Evolutionary conservation across 768 basidiomycete genomes (phyloP), one percentile per base, ranked within the genome.

Genomic region (Amanita pallidorosea): DNA sequence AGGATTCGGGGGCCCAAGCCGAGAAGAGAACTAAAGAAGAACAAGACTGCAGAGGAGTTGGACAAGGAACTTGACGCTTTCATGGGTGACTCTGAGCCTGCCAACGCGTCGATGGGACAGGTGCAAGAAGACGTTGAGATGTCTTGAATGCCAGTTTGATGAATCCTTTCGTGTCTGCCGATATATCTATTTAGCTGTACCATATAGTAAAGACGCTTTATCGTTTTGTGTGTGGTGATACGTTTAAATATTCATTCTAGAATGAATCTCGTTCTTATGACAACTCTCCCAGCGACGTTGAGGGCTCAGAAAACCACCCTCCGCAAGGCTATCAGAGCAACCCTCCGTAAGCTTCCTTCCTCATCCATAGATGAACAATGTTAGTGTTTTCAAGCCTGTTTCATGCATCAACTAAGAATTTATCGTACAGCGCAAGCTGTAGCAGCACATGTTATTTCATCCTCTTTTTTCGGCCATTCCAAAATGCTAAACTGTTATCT

Each of bases 41-140:
- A 77, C 3, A 81, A 88, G 66, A 86, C 86, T 2, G 86, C 79
- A 7, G 85, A 83, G 52, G 88, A 95, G 57, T 67, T 96, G 53
- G 92, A 96, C 64, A 82, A 77, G 63, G 92, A 96, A 66, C 63
- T 96, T 53, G 92, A 96, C 56, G 79, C 83, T 3, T 89, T 88
- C 58, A 88, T 90, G 88, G 79, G 76, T 7, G 84, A 84, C 57
- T 67, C 74, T 0, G 66, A 67, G 22, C 49, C 68, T 12, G 46
- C 60, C n/a, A 55, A 54, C 31, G 12, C 42, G 7, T 35, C 58
- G n/a, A 56, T 44, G 5, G 37, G 18, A 34, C 44, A 43, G 52
- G 47, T 4, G 43, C 18, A 54, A 54, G 69, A 71, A 49, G 77
- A 80, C 57, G 74, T 78, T 40, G 78, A 79, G 45, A 80, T 80